Percentiles rank a stretch among this genome's conserved stretches.
phyloP scores from a whole-genome alignment of 1,284 basidiomycete genomes.

The Pseudozyma flocculosa region DNA sequence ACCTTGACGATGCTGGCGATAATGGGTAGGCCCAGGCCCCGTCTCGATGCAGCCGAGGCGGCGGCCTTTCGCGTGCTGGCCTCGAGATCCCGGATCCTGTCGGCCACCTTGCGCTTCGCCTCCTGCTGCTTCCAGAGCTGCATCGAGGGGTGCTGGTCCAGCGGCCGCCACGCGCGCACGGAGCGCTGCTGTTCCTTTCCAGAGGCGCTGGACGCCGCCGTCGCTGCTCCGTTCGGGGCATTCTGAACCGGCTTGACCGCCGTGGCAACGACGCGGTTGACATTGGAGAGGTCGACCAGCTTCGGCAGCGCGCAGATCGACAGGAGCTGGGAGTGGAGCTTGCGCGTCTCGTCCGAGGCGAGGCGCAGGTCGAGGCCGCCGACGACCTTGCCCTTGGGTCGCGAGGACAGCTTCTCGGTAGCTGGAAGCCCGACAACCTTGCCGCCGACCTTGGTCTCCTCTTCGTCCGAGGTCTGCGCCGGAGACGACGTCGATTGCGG shows the following conservation, averaged over 20 bases:
- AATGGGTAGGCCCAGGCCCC: no score
- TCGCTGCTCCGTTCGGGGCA: no score
- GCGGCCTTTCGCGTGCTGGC: no score
- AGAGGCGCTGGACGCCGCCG: background rate
- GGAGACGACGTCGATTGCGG: background rate
- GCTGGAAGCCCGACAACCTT: background rate
- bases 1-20: no score
- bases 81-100: background rate
- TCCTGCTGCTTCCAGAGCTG: background rate
- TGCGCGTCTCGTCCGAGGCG: conserved; percentile 5
- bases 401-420: background rate
- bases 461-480: background rate
- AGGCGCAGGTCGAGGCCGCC: conserved; percentile 1
- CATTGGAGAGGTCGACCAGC: conserved; percentile 38
- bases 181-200: no score
- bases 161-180: background rate
- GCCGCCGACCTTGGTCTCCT: background rate
- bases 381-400: background rate
- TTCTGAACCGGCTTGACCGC: no score
- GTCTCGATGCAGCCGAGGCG: no score
- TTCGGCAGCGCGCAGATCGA: conserved; percentile 26
- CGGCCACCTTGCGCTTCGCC: background rate
- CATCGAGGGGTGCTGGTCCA: background rate
- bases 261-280: background rate
- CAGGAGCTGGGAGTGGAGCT: conserved; percentile 7